Evolutionary conservation across 1,139 yeast species (phyloP), one percentile per base, ranked within the genome.

Genomic region (Geotrichum klebahnii): DNA sequence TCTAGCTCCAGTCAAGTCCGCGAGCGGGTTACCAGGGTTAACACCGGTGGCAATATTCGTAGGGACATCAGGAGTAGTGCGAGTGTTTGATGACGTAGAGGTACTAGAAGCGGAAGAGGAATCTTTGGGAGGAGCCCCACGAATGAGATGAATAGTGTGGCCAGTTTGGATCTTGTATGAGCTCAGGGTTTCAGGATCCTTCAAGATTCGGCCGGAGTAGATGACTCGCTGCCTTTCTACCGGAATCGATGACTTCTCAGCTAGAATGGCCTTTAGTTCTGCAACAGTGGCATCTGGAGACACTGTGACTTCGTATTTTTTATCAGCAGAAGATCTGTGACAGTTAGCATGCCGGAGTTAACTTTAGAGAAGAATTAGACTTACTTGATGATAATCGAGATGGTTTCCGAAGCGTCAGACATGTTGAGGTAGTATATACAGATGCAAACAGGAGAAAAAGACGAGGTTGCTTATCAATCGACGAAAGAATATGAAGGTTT

Each of bases 1-100:
- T 51, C 97, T 79, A 1, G 97, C 97, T 38, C 96, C 94, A 0
- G 97, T 90, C 59, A 92, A 73, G 57, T 85, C 96, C 5, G 96
- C 92, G 59, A 92, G 73, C 24, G 96, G 95, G 67, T 92, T 88
- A 67, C 84, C 87, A 0, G 95, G 79, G 12, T 94, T 94, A 57
- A 81, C 84, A 2, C 98, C 98, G 1, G 97, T 79, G 2, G 96
- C 81, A 53, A 92, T 76, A 62, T 82, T 86, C 19, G 82, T 68
- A 14, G 96, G 96, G 17, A 81, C 82, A 5, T 65, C 22, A 17
- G 57, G 42, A 2, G 50, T 17, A 5, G 61, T 42, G 5, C 60
- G 43, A 5, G 59, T 51, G 16, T 62, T 50, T 5, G 61, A 24
- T 12, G 58, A 50, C 10, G 62, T 53, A 12, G 60, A 52, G 31